A percentile compares a stretch with the other conserved stretches of the same genome.
phyloP scores from a whole-genome alignment of 1,284 basidiomycete species.

The Coriolopsis trogii region DNA sequence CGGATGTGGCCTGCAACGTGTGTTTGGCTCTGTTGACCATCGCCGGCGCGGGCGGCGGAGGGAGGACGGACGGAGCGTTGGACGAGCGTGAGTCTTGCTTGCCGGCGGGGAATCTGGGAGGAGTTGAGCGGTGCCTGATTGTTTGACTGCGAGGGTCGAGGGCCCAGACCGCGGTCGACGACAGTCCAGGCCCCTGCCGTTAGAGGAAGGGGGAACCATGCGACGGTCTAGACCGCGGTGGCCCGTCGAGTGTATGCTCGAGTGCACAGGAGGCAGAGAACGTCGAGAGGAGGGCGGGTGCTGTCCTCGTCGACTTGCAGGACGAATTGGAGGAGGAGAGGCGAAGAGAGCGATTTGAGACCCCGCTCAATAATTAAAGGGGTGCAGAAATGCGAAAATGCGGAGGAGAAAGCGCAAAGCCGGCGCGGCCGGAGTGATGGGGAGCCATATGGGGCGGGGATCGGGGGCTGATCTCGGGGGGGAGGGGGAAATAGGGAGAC shows the following conservation, averaged over 20 bases:
- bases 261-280: background rate
- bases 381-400: background rate
- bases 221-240: slow-evolving; percentile 11
- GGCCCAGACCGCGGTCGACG: slow-evolving; percentile 15
- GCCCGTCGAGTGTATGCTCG: background rate
- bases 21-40: slow-evolving; percentile 1
- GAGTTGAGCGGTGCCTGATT: slow-evolving; percentile 23
- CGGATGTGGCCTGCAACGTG: slow-evolving; percentile 17
- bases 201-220: slow-evolving; percentile 4
- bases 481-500: slow-evolving; percentile 2
- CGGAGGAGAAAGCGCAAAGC: slow-evolving; percentile 1
- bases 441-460: slow-evolving; percentile 4
- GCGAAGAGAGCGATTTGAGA: background rate
- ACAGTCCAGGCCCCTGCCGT: slow-evolving; percentile 13
- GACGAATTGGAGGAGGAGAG: background rate
- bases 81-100: slow-evolving; percentile 2
- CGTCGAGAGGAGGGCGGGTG: background rate
- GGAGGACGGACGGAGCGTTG: background rate
- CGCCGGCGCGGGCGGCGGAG: slow-evolving; percentile 7
- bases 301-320: background rate
- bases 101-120: slow-evolving; percentile 13
- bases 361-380: slow-evolving; percentile 2
- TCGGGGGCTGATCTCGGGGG: slow-evolving; percentile 16
- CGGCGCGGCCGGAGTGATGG: slow-evolving; percentile 9
- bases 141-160: slow-evolving; percentile 25